Base-by-base conservation (phyloP, 495 filamentous ascomycete species). In the Recurvomyces mirabilis region DNA sequence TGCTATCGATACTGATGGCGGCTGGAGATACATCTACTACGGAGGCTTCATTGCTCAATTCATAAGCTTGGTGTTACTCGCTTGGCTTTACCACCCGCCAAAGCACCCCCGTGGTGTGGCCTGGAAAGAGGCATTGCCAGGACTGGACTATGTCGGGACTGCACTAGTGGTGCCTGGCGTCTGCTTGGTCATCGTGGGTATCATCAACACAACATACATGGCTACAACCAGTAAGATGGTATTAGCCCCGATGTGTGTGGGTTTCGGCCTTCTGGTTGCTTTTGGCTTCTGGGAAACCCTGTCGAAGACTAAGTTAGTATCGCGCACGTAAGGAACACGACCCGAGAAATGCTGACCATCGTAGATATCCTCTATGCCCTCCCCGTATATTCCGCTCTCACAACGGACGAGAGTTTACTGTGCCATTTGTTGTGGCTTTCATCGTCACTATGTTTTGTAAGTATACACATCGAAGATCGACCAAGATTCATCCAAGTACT, bases 61-160 rank as follows among this genome's bases (percentile, higher is more conserved):
- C 41, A 26, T 51, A 18, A 45, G 41, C 11, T 33, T 51, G 20
- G 28, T 45, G 9, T 23, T 26, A 6, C 28, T 51, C 1, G 44
- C 14, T 22, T 36, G 38, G 23, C 34, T 45, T 24, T 51, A 51
- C 21, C 41, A 44, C 28, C 47, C 47, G 11, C 47, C 47, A 18
- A 42, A 41, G 26, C 47, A 51, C 23, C 47, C 47, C 17, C 28
- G 35, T 30, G 47, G 31, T 12, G 31, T 45, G 6, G 53, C 55
- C 9, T 63, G 58, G 56, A 35, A 44, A 17, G 56, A 63, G 33
- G 60, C 49, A 1, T 35, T 52, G 14, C 34, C 43, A 13, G 59
- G 54, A 3, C 47, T 63, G 3, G 60, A 63, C 34, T 63, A 62
- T 32, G 57, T 56, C n/a, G 60, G 60, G 9, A 45, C 53, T 21